Conservation (phyloP, 106 monocot genomes). For the Platanthera zijinensis region DNA sequence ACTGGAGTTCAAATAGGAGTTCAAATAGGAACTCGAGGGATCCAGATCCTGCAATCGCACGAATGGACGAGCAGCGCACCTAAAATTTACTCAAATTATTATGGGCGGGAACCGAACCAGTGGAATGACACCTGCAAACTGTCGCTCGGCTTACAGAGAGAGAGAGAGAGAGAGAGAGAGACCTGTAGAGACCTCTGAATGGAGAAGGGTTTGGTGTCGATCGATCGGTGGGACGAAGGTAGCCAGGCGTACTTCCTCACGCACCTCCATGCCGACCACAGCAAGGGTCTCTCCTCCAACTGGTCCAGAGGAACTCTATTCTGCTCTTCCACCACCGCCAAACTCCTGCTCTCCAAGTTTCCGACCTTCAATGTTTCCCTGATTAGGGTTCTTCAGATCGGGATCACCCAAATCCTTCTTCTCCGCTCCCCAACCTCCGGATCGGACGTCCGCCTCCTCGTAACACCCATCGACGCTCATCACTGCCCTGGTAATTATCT, state of each 20-base stretch:
- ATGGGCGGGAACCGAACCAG: no score
- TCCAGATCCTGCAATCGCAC: no score
- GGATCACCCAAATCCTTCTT: slow-evolving; percentile 19
- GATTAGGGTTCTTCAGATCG: slow-evolving; percentile 41
- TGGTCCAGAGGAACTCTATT: slow-evolving; percentile 70
- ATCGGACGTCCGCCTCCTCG: slow-evolving; percentile 22
- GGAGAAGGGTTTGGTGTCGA: slow-evolving; percentile 53
- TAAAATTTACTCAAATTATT: no score
- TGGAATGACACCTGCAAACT: no score
- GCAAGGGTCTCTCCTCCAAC: slow-evolving; percentile 43
- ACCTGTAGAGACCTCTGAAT: neutral
- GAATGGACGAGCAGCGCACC: no score
- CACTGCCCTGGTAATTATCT: slow-evolving; percentile 65
- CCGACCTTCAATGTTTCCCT: slow-evolving; percentile 54
- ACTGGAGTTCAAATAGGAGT: no score
- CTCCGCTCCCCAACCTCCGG: slow-evolving; percentile 32
- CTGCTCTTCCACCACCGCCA: slow-evolving; percentile 65
- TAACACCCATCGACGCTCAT: slow-evolving; percentile 64
- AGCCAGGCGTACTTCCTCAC: slow-evolving; percentile 90
- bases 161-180: no score
- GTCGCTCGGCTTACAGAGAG: no score
- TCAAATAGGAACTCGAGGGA: no score
- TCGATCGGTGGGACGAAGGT: slow-evolving; percentile 59
- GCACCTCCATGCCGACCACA: slow-evolving; percentile 90
- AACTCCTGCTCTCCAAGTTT: slow-evolving; percentile 45